Percentiles rank a stretch among this genome's conserved stretches.
Evolutionary conservation across 805 yeast species (phyloP).

Genomic region (Candida maesae): DNA sequence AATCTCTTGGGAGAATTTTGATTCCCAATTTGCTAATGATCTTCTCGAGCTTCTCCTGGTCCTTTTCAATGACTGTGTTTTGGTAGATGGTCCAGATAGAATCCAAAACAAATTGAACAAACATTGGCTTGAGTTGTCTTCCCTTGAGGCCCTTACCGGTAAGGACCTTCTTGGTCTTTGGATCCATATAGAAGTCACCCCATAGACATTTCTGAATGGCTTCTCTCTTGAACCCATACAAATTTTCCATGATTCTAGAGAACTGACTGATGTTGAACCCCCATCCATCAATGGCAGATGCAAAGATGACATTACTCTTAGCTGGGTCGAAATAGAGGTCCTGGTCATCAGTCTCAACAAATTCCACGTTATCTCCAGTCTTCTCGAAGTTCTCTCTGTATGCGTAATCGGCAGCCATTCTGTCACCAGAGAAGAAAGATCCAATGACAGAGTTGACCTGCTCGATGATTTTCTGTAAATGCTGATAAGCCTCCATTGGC

Average conservation of each 20-base stretch:
- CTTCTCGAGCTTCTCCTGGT: constrained; percentile 68
- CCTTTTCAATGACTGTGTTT: constrained; percentile 57
- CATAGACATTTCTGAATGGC: constrained; percentile 83
- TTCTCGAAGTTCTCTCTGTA: constrained; percentile 66
- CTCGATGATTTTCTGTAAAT: constrained; percentile 74
- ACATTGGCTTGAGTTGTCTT: constrained; percentile 67
- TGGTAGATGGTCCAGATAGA: constrained; percentile 91
- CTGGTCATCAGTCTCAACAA: constrained; percentile 71
- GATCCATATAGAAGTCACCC: constrained; percentile 92
- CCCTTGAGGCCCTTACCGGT: constrained; percentile 63
- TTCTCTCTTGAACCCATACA: constrained; percentile 77
- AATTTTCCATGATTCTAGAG: constrained; percentile 79
- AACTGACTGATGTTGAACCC: constrained; percentile 90
- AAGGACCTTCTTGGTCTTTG: constrained; percentile 81
- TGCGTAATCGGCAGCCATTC: constrained; percentile 80
- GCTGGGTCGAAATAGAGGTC: constrained; percentile 86
- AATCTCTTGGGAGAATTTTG: constrained; percentile 68
- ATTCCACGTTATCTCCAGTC: constrained; percentile 45
- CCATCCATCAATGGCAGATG: constrained; percentile 95
- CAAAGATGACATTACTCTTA: constrained; percentile 84
- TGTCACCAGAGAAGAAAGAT: constrained; percentile 85
- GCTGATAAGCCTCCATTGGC: constrained; percentile 81
- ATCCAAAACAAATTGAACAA: constrained; percentile 82
- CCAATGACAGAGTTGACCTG: constrained; percentile 96
- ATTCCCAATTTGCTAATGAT: constrained; percentile 69